A percentile compares a stretch with the other conserved stretches of the same genome.
Evolutionary conservation across 2,329 filamentous ascomycete species (phyloP).

Genomic region (Pseudogymnoascus sp.): DNA sequence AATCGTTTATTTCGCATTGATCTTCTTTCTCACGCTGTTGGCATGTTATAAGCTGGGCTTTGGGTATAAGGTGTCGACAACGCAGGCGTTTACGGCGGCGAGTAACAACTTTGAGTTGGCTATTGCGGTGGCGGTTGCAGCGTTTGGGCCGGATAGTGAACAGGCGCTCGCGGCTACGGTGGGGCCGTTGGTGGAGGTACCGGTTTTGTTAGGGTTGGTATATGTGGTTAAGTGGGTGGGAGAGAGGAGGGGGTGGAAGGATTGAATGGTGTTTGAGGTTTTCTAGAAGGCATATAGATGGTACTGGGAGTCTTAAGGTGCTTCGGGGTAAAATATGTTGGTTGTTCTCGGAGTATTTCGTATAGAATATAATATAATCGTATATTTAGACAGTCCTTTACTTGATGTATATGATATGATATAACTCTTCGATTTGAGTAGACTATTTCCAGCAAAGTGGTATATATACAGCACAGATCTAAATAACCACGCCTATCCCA

Average conservation of each 20-base stretch:
- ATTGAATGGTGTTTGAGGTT: conserved; percentile 13
- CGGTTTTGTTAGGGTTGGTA: conserved; percentile 68
- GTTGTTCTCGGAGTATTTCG: background rate
- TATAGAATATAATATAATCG: background rate
- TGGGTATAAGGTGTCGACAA: conserved; percentile 60
- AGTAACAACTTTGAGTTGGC: conserved; percentile 93
- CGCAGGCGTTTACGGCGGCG: conserved; percentile 80
- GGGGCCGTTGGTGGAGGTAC: conserved; percentile 79
- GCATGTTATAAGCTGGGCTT: conserved; percentile 60
- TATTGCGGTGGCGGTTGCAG: conserved; percentile 75
- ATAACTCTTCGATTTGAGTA: background rate
- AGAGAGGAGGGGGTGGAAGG: conserved; percentile 33
- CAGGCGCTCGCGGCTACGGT: conserved; percentile 78
- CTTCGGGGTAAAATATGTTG: background rate
- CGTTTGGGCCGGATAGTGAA: conserved; percentile 68
- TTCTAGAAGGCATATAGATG: background rate
- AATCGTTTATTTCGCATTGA: conserved; percentile 68
- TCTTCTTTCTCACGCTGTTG: conserved; percentile 64
- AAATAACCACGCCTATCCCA: background rate
- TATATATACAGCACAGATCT: background rate
- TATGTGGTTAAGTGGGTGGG: conserved; percentile 60
- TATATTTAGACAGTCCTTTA: background rate
- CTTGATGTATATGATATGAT: background rate
- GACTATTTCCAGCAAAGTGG: background rate
- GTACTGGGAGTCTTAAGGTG: background rate